phyloP scores from a whole-genome alignment of 2,329 filamentous ascomycete genomes.

The Dryadomyces quercus-mongolicae region DNA sequence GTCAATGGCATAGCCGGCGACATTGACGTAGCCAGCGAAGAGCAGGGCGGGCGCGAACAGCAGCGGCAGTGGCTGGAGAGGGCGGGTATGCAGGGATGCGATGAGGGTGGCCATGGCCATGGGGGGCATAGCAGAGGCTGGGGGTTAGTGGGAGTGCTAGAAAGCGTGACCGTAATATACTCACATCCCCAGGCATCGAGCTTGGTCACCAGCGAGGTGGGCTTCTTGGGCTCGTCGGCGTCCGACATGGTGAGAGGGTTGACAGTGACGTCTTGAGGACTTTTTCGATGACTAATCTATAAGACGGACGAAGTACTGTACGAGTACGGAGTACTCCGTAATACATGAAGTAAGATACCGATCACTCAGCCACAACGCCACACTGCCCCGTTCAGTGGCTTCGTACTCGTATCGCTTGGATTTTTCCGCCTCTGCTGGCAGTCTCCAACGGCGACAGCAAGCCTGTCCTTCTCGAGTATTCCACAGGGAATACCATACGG shows the following conservation, averaged over 20 bases:
- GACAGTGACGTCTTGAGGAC: not conserved
- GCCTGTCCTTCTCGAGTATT: too few relatives aligned
- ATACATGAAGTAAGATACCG: too few relatives aligned
- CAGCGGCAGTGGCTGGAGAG: constrained; percentile 37
- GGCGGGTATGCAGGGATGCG: constrained; percentile 42
- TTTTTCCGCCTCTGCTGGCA: too few relatives aligned
- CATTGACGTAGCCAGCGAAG: constrained; percentile 46
- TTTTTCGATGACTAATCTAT: not conserved
- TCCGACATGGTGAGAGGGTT: not conserved
- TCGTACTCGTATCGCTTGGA: too few relatives aligned
- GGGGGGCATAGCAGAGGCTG: constrained; percentile 42
- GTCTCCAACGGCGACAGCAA: too few relatives aligned
- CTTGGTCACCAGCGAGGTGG: constrained; percentile 8
- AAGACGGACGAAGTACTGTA: too few relatives aligned
- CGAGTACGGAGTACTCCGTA: too few relatives aligned
- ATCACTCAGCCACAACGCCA: too few relatives aligned
- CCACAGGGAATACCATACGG: too few relatives aligned
- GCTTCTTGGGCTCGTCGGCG: not conserved
- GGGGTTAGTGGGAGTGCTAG: not conserved
- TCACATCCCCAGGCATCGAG: constrained; percentile 17
- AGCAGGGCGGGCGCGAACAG: constrained; percentile 38
- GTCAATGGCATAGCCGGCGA: constrained; percentile 46
- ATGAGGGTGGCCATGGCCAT: constrained; percentile 44
- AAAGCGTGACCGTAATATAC: not conserved
- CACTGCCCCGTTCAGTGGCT: too few relatives aligned